Evolutionary conservation across 225 moss, liverwort and hornwort species (phyloP).

Genomic region (Sphagnum contortum): DNA sequence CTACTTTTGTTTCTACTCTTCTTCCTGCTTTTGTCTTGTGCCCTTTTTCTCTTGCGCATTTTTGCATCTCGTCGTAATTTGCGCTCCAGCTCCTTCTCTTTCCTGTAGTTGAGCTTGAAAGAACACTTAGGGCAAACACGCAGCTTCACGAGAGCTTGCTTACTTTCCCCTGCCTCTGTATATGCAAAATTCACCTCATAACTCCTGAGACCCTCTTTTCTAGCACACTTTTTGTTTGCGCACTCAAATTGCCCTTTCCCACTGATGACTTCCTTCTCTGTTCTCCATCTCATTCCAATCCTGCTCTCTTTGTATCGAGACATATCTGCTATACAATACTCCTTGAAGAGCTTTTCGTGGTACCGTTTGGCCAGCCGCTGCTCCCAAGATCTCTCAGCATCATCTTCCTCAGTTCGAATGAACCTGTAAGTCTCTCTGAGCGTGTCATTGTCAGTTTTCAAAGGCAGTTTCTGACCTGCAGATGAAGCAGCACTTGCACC

Average conservation of each 20-base stretch:
- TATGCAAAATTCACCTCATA: slow-evolving; percentile 99
- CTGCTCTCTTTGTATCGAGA: slow-evolving; percentile 83
- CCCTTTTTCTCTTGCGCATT: slow-evolving; percentile 39
- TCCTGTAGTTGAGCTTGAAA: slow-evolving; percentile 78
- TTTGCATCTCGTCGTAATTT: slow-evolving; percentile 46
- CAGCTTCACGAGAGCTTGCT: slow-evolving; percentile 93
- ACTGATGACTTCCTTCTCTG: slow-evolving; percentile 84
- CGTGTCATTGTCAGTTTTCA: slow-evolving; percentile 85
- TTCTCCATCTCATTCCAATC: slow-evolving; percentile 93
- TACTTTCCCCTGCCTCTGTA: slow-evolving; percentile 77
- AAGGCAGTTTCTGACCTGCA: slow-evolving; percentile 15
- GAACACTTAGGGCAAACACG: slow-evolving; percentile 91
- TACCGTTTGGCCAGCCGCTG: slow-evolving; percentile 96
- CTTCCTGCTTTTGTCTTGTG: slow-evolving; percentile 22
- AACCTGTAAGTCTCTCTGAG: slow-evolving; percentile 90
- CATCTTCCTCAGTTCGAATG: slow-evolving; percentile 89
- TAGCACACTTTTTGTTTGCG: slow-evolving; percentile 85
- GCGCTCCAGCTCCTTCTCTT: slow-evolving; percentile 73
- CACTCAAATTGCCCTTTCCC: slow-evolving; percentile 99
- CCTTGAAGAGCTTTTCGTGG: slow-evolving; percentile 94
- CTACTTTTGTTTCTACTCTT: slow-evolving; percentile 10
- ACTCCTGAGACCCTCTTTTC: slow-evolving; percentile 75
- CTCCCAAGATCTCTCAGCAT: slow-evolving; percentile 81
- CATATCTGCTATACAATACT: slow-evolving; percentile 79
- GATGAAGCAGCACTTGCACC: slow-evolving; percentile 4